Conservation (phyloP, 192 early-diverging fungal genomes). For the Neocallimastix lanati region DNA sequence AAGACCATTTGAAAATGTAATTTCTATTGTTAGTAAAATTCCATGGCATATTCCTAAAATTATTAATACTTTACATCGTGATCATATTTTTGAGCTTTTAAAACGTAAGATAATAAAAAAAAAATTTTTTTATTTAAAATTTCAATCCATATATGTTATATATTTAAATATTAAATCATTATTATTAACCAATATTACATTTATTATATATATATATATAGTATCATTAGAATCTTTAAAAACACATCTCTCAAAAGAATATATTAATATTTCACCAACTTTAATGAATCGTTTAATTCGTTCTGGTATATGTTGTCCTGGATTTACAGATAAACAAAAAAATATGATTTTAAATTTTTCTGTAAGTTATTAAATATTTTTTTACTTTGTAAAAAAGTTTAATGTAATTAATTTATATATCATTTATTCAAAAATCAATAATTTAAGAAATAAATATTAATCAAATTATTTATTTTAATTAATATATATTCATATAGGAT, state of each 20-base stretch:
- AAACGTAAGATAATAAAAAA: conserved; percentile 14
- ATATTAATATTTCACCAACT: conserved; percentile 32
- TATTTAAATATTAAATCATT: no score
- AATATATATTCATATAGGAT: conserved; percentile 5
- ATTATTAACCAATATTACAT: no score
- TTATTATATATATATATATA: no score
- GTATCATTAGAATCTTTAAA: conserved; percentile 45
- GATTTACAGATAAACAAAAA: conserved; percentile 62
- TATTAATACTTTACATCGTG: conserved; percentile 43
- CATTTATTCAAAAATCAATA: background rate
- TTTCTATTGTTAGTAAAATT: conserved; percentile 46
- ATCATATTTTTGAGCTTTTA: conserved; percentile 52
- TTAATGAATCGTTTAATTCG: conserved; percentile 33
- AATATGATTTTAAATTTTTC: conserved; percentile 26
- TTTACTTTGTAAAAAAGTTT: background rate
- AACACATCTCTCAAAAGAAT: conserved; percentile 31
- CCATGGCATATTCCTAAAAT: conserved; percentile 49
- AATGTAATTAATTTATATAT: background rate
- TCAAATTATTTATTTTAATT: no score
- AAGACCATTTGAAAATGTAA: conserved; percentile 60
- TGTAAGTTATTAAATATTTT: conserved; percentile 1
- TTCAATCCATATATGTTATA: no score
- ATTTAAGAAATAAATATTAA: background rate
- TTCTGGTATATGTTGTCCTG: conserved; percentile 42
- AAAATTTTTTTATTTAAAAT: background rate